Percentiles rank a stretch among this genome's conserved stretches.
phyloP scores from a whole-genome alignment of 140 eudicot species.

The Anethum foeniculum region DNA sequence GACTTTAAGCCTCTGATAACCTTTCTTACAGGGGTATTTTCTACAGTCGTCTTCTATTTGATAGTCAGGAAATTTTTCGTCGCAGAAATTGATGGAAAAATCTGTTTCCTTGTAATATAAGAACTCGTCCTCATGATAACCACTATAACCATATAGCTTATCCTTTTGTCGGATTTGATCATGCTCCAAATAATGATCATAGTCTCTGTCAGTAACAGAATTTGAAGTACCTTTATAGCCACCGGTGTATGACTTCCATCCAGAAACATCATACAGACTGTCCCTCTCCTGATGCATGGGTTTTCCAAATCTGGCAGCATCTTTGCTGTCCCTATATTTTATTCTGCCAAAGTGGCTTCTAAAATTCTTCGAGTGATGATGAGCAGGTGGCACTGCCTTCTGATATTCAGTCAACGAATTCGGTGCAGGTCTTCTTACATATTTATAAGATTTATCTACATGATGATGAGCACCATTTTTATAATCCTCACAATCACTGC shows the following conservation, averaged over 20 bases:
- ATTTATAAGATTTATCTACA: slow-evolving; percentile 14
- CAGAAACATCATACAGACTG: slow-evolving; percentile 7
- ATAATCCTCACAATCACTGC: slow-evolving; percentile 16
- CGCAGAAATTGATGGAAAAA: slow-evolving; percentile 14
- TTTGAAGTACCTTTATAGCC: slow-evolving; percentile 18
- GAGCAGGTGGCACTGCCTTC: slow-evolving; percentile 16
- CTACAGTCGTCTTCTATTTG: slow-evolving; percentile 5
- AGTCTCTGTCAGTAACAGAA: slow-evolving; percentile 18
- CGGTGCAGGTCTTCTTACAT: slow-evolving; percentile 15
- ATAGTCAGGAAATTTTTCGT: slow-evolving; percentile 22
- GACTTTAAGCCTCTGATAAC: slow-evolving; percentile 20
- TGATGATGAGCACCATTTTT: slow-evolving; percentile 15
- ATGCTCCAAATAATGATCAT: slow-evolving; percentile 20
- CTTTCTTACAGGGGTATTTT: slow-evolving; percentile 17
- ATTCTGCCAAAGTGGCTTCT: slow-evolving; percentile 18
- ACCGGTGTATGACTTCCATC: slow-evolving; percentile 13
- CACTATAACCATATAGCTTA: slow-evolving; percentile 24
- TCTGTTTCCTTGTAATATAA: slow-evolving; percentile 20
- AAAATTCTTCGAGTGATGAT: slow-evolving; percentile 15
- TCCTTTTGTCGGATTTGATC: slow-evolving; percentile 18
- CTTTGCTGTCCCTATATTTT: slow-evolving; percentile 17
- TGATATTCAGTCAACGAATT: slow-evolving; percentile 10
- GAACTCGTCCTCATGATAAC: slow-evolving; percentile 24
- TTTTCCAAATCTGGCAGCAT: slow-evolving; percentile 30
- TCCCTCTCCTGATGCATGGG: slow-evolving; percentile 15